Evolutionary conservation across 192 early-diverging fungal genomes (phyloP).

Genomic region (Entomortierella parvispora): DNA sequence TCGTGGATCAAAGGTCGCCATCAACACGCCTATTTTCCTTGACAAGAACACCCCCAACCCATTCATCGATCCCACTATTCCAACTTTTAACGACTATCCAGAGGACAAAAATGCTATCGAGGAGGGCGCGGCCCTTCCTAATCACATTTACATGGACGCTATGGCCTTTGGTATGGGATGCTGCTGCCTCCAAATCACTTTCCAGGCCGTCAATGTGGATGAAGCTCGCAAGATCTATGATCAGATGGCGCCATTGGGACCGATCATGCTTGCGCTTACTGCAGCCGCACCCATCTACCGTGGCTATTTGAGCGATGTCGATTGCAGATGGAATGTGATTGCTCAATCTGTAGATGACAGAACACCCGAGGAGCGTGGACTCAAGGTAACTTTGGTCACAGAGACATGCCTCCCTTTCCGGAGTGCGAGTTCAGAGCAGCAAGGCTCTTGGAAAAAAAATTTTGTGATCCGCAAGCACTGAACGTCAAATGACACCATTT

Average conservation of each 20-base stretch:
- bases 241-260: slow-evolving; percentile 89
- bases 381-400: slow-evolving; percentile 59
- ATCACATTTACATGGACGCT: slow-evolving; percentile 96
- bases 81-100: slow-evolving; percentile 67
- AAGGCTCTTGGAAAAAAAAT: not conserved
- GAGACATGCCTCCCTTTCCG: too few relatives aligned
- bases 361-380: slow-evolving; percentile 89
- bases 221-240: slow-evolving; percentile 95
- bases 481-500: slow-evolving; percentile 52
- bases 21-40: slow-evolving; percentile 96
- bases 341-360: slow-evolving; percentile 92
- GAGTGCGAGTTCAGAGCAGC: too few relatives aligned
- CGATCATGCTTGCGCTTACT: slow-evolving; percentile 94
- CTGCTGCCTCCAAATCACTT: slow-evolving; percentile 97
- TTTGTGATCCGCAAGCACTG: not conserved
- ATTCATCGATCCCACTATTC: slow-evolving; percentile 82
- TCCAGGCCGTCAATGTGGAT: slow-evolving; percentile 94
- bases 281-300: slow-evolving; percentile 94
- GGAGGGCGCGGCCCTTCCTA: slow-evolving; percentile 80
- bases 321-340: slow-evolving; percentile 98
- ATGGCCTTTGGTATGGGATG: slow-evolving; percentile 99
- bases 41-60: slow-evolving; percentile 91
- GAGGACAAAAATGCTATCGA: slow-evolving; percentile 79
- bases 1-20: slow-evolving; percentile 92
- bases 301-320: slow-evolving; percentile 94